phyloP scores from a whole-genome alignment of 2,329 filamentous ascomycete species.

The Neonectria faginata region DNA sequence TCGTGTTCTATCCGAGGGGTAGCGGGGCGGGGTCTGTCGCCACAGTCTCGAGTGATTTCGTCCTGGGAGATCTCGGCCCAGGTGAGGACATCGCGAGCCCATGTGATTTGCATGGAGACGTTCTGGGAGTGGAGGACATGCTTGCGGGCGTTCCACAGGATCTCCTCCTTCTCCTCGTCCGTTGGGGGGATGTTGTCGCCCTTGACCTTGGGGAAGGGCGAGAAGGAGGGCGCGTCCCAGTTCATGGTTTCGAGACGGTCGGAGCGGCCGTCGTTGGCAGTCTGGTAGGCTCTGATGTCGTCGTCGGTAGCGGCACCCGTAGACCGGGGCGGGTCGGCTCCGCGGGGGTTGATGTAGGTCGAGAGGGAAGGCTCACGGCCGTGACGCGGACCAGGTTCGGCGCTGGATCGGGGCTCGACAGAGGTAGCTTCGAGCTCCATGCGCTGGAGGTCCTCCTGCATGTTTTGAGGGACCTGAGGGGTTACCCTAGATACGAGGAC shows the following conservation, averaged over 20 bases:
- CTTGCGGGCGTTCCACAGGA: conserved; percentile 84
- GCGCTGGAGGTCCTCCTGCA: conserved; percentile 92
- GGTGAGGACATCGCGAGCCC: conserved; percentile 91
- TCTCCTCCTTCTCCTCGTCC: conserved; percentile 93
- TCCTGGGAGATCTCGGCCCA: conserved; percentile 89
- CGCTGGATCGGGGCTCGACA: conserved; percentile 51
- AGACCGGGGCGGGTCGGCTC: conserved; percentile 46
- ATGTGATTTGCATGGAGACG: conserved; percentile 94
- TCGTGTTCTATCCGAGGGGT: conserved; percentile 93
- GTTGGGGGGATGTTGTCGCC: conserved; percentile 92
- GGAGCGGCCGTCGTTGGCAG: conserved; percentile 50
- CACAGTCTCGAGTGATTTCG: conserved; percentile 74
- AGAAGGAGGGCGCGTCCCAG: conserved; percentile 80
- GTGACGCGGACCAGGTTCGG: conserved; percentile 50
- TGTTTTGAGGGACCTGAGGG: conserved; percentile 95
- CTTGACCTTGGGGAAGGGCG: conserved; percentile 88
- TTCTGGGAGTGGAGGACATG: conserved; percentile 93
- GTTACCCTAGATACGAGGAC: conserved; percentile 74
- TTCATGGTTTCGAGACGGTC: conserved; percentile 57
- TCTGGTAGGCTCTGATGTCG: conserved; percentile 54
- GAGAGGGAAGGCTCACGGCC: conserved; percentile 59
- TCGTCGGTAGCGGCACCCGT: conserved; percentile 50
- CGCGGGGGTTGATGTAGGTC: conserved; percentile 51
- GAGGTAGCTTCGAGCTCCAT: conserved; percentile 83
- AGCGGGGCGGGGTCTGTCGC: conserved; percentile 68